Percentiles rank a stretch among this genome's conserved stretches.
phyloP scores from a whole-genome alignment of 768 basidiomycete species.

The Dioszegia hungarica region DNA sequence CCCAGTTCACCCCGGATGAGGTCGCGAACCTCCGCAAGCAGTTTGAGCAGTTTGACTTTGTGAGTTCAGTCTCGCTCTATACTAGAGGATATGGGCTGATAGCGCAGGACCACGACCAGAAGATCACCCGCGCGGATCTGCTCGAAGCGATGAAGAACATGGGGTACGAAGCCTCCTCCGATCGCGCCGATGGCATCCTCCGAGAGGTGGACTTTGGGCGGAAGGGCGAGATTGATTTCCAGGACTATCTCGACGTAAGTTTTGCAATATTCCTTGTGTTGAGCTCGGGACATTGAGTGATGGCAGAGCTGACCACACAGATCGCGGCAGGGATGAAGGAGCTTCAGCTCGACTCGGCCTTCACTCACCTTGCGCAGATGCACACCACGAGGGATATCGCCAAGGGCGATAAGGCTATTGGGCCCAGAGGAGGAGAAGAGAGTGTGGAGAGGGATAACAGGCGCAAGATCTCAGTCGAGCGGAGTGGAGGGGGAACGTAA shows the following conservation, averaged over 20 bases:
- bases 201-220: constrained; percentile 50
- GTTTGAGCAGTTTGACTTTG: constrained; percentile 48
- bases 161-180: constrained; percentile 56
- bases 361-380: constrained; percentile 46
- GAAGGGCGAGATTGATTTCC: constrained; percentile 62
- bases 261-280: not conserved
- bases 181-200: constrained; percentile 46
- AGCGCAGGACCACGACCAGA: constrained; percentile 54
- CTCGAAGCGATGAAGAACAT: constrained; percentile 72
- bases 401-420: constrained; percentile 59
- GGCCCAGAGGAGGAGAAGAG: constrained; percentile 47
- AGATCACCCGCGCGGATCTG: constrained; percentile 60
- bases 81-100: not conserved
- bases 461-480: constrained; percentile 56
- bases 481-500: constrained; percentile 55
- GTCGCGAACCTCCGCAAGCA: constrained; percentile 51
- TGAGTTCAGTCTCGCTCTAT: constrained; percentile 14
- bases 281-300: not conserved
- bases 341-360: constrained; percentile 47
- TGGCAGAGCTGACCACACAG: constrained; percentile 16
- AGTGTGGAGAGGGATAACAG: constrained; percentile 45
- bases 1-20: constrained; percentile 58
- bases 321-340: constrained; percentile 52
- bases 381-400: constrained; percentile 23
- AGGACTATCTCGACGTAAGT: constrained; percentile 82